Evolutionary conservation across 805 yeast species (phyloP).

Genomic region (Cyberlindnera samutprakarnensis): DNA sequence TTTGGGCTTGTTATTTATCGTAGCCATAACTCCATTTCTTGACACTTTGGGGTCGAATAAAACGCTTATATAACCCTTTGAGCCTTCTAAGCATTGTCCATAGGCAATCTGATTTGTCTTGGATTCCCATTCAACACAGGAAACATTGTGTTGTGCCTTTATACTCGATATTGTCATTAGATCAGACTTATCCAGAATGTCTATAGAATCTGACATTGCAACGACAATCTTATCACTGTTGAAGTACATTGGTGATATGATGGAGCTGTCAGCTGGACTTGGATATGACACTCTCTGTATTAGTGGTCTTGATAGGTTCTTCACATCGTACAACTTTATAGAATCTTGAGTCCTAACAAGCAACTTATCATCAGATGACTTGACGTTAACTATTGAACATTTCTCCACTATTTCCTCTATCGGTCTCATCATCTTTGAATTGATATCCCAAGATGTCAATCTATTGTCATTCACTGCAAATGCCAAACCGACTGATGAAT

Average conservation of each 20-base stretch:
- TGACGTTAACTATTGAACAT: neutral
- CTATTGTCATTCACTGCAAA: constrained; percentile 4
- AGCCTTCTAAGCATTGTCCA: too few species aligned
- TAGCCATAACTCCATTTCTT: constrained; percentile 13
- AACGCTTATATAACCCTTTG: constrained; percentile 7
- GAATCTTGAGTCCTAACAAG: constrained; percentile 1
- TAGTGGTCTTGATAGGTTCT: constrained; percentile 14
- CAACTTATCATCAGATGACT: neutral
- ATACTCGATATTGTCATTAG: constrained; percentile 9
- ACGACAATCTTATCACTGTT: constrained; percentile 1
- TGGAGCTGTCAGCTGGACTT: neutral
- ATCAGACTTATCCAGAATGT: constrained; percentile 17
- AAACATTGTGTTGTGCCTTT: constrained; percentile 3
- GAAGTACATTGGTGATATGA: constrained; percentile 1
- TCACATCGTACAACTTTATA: constrained; percentile 15
- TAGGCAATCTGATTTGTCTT: constrained; percentile 19
- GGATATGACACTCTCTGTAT: constrained; percentile 11
- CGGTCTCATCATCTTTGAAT: constrained; percentile 8
- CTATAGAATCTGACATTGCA: constrained; percentile 4
- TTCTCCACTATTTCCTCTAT: neutral
- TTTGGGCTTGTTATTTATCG: constrained; percentile 14
- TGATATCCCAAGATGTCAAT: constrained; percentile 12
- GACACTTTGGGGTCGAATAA: constrained; percentile 18
- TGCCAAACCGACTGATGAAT: neutral
- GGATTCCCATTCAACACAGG: constrained; percentile 17